Evolutionary conservation across 805 yeast species (phyloP).

Genomic region (Clavispora vitiphila): DNA sequence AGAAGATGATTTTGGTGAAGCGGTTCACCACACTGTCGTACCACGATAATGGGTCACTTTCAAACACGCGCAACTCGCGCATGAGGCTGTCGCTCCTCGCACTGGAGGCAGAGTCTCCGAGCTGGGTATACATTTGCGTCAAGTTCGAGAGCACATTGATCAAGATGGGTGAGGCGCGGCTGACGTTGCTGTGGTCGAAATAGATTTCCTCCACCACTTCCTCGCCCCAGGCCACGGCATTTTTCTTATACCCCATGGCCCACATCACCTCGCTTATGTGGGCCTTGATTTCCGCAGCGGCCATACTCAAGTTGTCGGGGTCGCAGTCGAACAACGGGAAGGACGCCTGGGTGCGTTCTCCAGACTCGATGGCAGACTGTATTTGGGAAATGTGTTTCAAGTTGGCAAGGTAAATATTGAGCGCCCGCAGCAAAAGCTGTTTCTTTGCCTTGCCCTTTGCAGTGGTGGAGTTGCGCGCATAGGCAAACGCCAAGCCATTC

Average conservation of each 20-base stretch:
- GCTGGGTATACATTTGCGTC: constrained; percentile 25
- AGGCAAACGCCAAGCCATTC: constrained; percentile 29
- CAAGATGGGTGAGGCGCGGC: constrained; percentile 26
- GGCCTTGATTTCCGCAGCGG: constrained; percentile 29
- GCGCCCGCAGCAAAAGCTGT: constrained; percentile 19
- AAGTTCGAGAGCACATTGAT: constrained; percentile 28
- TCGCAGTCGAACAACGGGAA: constrained; percentile 36
- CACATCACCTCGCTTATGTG: constrained; percentile 40
- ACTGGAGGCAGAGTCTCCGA: constrained; percentile 20
- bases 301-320: constrained; percentile 21
- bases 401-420: constrained; percentile 35
- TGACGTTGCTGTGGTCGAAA: constrained; percentile 22
- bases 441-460: constrained; percentile 8
- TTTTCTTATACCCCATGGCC: constrained; percentile 33
- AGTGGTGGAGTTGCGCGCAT: constrained; percentile 17
- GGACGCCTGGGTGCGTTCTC: constrained; percentile 19
- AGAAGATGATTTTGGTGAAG: constrained; percentile 35
- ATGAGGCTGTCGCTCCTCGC: constrained; percentile 25
- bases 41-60: constrained; percentile 24
- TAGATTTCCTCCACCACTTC: constrained; percentile 35
- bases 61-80: constrained; percentile 22
- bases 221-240: constrained; percentile 39
- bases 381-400: constrained; percentile 22
- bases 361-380: constrained; percentile 13
- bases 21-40: constrained; percentile 29